Percentiles rank a stretch among this genome's conserved stretches.
Evolutionary conservation across 352 stramenopile genomes (phyloP).

Genomic region (Pythium dissotocum): DNA sequence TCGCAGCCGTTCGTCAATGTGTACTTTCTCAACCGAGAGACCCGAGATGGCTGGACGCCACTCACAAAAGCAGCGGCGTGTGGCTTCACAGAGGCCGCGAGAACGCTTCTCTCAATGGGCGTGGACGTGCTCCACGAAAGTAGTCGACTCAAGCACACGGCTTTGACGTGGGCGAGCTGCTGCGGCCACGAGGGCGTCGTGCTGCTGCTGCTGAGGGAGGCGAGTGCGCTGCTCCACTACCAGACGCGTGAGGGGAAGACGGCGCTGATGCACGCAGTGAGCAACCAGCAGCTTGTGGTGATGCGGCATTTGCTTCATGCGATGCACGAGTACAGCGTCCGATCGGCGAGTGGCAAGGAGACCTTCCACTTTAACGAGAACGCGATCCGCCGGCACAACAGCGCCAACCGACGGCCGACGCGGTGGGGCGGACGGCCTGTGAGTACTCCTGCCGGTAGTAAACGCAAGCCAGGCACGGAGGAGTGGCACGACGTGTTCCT

Average conservation of each 20-base stretch:
- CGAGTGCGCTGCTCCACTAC: constrained; percentile 34
- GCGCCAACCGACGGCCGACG: constrained; percentile 9
- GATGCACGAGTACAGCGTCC: constrained; percentile 31
- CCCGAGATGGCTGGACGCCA: constrained; percentile 63
- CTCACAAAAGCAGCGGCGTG: constrained; percentile 64
- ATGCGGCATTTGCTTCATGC: constrained; percentile 58
- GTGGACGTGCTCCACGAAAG: constrained; percentile 47
- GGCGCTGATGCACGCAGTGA: constrained; percentile 63
- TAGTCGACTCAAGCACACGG: constrained; percentile 57
- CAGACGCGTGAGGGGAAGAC: constrained; percentile 64
- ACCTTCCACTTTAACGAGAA: constrained; percentile 33
- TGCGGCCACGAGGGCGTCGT: constrained; percentile 68
- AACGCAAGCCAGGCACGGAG: constrained; percentile 14
- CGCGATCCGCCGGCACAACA: constrained; percentile 14
- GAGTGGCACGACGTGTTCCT: constrained; percentile 70
- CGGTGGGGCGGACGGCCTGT: constrained; percentile 18
- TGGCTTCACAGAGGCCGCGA: constrained; percentile 36
- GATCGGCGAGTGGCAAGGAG: constrained; percentile 16
- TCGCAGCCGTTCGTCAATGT: constrained; percentile 19
- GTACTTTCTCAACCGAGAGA: constrained; percentile 63
- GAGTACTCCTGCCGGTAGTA: not conserved
- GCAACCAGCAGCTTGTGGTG: constrained; percentile 52
- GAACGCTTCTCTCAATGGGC: constrained; percentile 49
- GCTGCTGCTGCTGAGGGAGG: constrained; percentile 46
- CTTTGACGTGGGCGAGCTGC: constrained; percentile 76